phyloP scores from a whole-genome alignment of 2,329 filamentous ascomycete species.

The Albifimbria verrucaria region DNA sequence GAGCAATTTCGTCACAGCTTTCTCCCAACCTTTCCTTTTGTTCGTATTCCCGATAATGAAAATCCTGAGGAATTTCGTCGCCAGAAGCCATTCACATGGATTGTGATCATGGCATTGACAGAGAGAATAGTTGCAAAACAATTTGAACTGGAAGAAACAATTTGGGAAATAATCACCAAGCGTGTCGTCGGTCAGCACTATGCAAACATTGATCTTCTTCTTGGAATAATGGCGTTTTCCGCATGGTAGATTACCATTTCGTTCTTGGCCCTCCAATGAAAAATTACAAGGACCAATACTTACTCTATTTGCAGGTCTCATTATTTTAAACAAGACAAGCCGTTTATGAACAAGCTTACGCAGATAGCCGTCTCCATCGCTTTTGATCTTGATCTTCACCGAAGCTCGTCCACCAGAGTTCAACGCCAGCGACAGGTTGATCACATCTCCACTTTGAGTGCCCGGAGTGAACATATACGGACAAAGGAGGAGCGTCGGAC shows the following conservation, averaged over 20 bases:
- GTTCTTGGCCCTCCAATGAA: no score
- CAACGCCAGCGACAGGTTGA: background rate
- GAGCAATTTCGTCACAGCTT: slow-evolving; percentile 10
- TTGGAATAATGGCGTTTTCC: slow-evolving; percentile 22
- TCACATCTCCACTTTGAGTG: background rate
- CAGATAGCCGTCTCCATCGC: slow-evolving; percentile 34
- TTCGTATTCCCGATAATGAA: slow-evolving; percentile 16
- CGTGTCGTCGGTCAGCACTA: slow-evolving; percentile 19
- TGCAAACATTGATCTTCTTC: slow-evolving; percentile 23
- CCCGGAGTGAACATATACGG: background rate
- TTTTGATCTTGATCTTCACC: slow-evolving; percentile 34
- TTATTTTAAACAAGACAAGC: slow-evolving; percentile 24
- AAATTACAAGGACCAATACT: no score
- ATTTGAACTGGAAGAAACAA: slow-evolving; percentile 15
- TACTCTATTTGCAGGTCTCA: no score
- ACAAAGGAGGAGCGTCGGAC: slow-evolving; percentile 12
- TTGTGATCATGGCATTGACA: slow-evolving; percentile 31
- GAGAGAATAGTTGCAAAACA: slow-evolving; percentile 18
- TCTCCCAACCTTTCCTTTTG: slow-evolving; percentile 21
- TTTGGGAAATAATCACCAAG: slow-evolving; percentile 21
- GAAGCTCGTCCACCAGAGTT: slow-evolving; percentile 2
- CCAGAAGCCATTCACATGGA: slow-evolving; percentile 34
- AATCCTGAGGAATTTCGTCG: slow-evolving; percentile 20
- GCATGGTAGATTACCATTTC: no score
- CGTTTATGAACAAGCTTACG: slow-evolving; percentile 32